Base-by-base conservation (phyloP, 2,329 filamentous ascomycete species). In the Truncatella angustata region DNA sequence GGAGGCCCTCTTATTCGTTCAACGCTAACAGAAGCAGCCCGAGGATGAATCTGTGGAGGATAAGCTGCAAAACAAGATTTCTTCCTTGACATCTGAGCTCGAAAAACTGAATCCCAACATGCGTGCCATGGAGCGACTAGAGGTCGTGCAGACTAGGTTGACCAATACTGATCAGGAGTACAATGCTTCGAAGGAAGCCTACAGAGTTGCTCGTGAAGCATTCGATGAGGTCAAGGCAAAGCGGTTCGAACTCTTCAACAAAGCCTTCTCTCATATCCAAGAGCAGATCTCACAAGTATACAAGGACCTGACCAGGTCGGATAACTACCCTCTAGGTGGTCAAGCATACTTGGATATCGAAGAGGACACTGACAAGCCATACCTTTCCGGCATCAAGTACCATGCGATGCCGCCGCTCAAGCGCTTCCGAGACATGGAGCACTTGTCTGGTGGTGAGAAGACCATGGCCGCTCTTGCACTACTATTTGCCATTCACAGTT, bases 361-460 rank as follows among this genome's bases (percentile, higher is more conserved):
- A 68, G 92, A 96, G 67, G 93, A 99, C 68, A 90, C 87, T n/a
- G 91, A 96, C 58, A 93, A 96, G 64, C 94, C 94, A 1, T 99
- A 97, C 69, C 82, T 97, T 4, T 91, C 90, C 36, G 94, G 94
- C 28, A 91, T 99, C 72, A 97, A 96, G 67, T 99, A 99, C 72
- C 92, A 97, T 68, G 95, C 94, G 56, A 99, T 97, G 92, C 94
- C 94, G 18, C 94, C 94, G 1, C 84, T 97, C 56, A 99, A 99
- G 75, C 91, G 94, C 42, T 99, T 99, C 82, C 84, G 94, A 62
- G 95, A 99, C 70, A 99, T 99, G 94, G 94, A 99, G 70, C 94
- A 97, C 68, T 77, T 99, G 9, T 96, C 91, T 1, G 94, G 94
- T 63, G 94, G 94, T 51, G 94, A 99, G 73, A 99, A 99, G 79